Base-by-base conservation (phyloP, 345 rosid species). In the Conringia planisiliqua region DNA sequence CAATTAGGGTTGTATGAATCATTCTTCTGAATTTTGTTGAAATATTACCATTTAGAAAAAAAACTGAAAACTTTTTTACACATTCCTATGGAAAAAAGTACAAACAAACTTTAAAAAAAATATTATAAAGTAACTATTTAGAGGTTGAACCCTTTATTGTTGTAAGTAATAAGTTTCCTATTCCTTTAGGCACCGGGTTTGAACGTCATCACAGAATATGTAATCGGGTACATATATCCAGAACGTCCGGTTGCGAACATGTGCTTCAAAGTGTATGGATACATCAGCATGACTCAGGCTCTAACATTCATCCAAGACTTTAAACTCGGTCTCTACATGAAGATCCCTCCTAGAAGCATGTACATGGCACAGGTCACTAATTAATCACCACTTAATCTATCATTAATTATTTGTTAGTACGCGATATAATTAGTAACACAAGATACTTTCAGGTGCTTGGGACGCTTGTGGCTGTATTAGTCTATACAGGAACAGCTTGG, bases 291-390 rank as follows among this genome's bases (percentile, higher is more conserved):
- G 96, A 13, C 48, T 66, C 98, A 92, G 73, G 98, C 89, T 40
- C 68, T 90, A 11, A 82, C 87, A 47, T 92, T 92, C 63, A 54
- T 92, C 16, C 29, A 52, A 4, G 98, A 92, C 80, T 90, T 92
- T 56, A 92, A 92, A 78, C 91, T 88, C 14, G 96, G 94, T n/a
- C 94, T 86, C 66, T 92, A 92, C 87, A 92, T 88, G 97, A 90
- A 92, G 83, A 90, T 92, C 51, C 97, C 94, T 2, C 98, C 98
- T 1, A 78, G 89, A 78, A 73, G 90, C 5, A 92, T 92, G 98
- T 90, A 86, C 85, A 72, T 84, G 83, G 92, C 92, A 64, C 73
- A 74, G 67, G 61, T 46, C 2, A 27, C 30, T 55, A 48, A 17
- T 33, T 32, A 46, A 1, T n/a, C n/a, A n/a, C 54, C 33, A 8